Conservation (phyloP, 306 rosid species). For the Castanopsis chinensis region DNA sequence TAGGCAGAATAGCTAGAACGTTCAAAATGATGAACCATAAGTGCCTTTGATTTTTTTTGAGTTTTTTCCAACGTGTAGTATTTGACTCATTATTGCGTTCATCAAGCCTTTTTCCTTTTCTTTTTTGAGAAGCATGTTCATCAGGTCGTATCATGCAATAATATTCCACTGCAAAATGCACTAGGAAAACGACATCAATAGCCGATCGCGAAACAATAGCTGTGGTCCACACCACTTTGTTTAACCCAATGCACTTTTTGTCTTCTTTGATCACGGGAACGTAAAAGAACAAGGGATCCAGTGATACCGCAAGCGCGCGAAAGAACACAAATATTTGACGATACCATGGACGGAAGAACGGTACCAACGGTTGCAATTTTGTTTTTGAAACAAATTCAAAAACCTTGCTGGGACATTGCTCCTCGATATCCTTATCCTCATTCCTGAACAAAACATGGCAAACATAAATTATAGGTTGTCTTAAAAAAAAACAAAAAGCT, state of each 20-base stretch:
- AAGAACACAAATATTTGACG: slow-evolving; percentile 81
- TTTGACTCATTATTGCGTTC: too few species aligned
- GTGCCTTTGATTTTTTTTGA: slow-evolving; percentile 77
- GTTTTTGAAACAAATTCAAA: too few species aligned
- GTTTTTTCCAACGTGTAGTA: too few species aligned
- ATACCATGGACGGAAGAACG: slow-evolving; percentile 84
- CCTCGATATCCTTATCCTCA: too few species aligned
- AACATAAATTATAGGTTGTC: too few species aligned
- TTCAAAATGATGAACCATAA: slow-evolving; percentile 75
- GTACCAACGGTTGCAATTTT: slow-evolving; percentile 73
- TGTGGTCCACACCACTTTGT: slow-evolving; percentile 62
- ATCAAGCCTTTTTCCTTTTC: too few species aligned
- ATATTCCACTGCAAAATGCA: slow-evolving; percentile 82
- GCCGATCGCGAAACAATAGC: slow-evolving; percentile 78
- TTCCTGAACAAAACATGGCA: too few species aligned
- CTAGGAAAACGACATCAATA: slow-evolving; percentile 69
- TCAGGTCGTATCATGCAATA: slow-evolving; percentile 1
- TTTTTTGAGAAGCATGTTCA: too few species aligned
- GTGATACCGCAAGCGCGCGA: slow-evolving; percentile 73
- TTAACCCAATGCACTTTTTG: slow-evolving; percentile 64
- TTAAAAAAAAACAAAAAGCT: too few species aligned
- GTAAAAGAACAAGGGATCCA: slow-evolving; percentile 23
- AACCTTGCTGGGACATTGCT: too few species aligned
- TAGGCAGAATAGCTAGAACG: slow-evolving; percentile 30
- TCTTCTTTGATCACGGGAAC: slow-evolving; percentile 67